Percentiles rank a stretch among this genome's conserved stretches.
These are phyloP conservation scores for Cordyceps tenuipes DNA, from an alignment of 2,329 filamentous ascomycete species.

Conservation along the genomic window DNA sequence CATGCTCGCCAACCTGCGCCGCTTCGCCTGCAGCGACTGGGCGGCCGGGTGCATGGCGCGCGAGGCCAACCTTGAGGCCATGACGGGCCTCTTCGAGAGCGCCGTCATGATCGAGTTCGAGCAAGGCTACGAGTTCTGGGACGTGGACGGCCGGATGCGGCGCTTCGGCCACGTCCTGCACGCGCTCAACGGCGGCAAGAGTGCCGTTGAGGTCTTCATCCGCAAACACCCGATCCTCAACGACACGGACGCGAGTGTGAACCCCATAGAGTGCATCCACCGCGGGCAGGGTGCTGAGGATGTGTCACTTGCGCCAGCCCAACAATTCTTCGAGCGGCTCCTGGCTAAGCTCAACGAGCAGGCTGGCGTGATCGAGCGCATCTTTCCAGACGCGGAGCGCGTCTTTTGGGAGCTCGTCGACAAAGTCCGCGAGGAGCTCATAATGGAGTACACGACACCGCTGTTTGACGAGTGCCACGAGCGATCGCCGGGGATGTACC, in stretches of 20 bases:
- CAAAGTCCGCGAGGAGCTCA: conserved; percentile 73
- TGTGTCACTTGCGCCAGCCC: conserved; percentile 71
- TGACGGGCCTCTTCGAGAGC: conserved; percentile 79
- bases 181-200: conserved; percentile 69
- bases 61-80: conserved; percentile 62
- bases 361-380: conserved; percentile 66
- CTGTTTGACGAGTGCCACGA: conserved; percentile 84
- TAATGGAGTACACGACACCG: conserved; percentile 77
- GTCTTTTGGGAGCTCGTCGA: conserved; percentile 75
- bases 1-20: conserved; percentile 73
- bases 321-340: conserved; percentile 70
- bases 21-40: conserved; percentile 75
- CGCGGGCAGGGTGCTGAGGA: conserved; percentile 49
- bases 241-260: conserved; percentile 57
- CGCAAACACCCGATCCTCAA: conserved; percentile 80
- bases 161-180: conserved; percentile 82
- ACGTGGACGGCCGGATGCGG: conserved; percentile 82
- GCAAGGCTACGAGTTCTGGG: conserved; percentile 80
- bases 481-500: conserved; percentile 64
- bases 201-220: conserved; percentile 76
- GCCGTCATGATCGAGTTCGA: conserved; percentile 88
- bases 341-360: conserved; percentile 75
- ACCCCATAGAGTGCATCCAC: conserved; percentile 75
- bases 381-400: conserved; percentile 64
- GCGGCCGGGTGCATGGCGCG: conserved; percentile 64